These are phyloP conservation scores for Botryotinia calthae DNA, from an alignment of 2,329 filamentous ascomycete species.

Conservation along the genomic window DNA sequence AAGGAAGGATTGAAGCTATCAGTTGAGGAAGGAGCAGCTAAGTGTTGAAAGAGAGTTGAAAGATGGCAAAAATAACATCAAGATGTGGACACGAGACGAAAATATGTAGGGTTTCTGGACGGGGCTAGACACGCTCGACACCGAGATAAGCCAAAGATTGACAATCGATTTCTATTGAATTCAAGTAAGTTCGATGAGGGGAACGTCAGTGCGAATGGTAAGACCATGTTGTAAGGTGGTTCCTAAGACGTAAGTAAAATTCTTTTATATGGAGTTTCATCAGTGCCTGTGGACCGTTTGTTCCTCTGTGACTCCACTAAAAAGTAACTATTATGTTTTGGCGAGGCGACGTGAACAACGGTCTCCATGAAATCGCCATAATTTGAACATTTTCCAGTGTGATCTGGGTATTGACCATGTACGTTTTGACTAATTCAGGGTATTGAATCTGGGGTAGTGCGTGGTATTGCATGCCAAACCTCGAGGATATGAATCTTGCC, in stretches of 20 bases:
- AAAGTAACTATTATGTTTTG: slow-evolving; percentile 19
- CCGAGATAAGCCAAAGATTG: slow-evolving; percentile 19
- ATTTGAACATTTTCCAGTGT: neutral
- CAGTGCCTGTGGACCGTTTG: slow-evolving; percentile 8
- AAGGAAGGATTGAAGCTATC: neutral
- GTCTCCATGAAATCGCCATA: slow-evolving; percentile 2
- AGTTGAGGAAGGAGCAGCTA: slow-evolving; percentile 2
- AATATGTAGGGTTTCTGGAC: slow-evolving; percentile 13
- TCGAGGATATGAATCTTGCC: neutral
- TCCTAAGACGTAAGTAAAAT: slow-evolving; percentile 15
- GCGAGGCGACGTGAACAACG: slow-evolving; percentile 1
- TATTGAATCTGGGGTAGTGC: slow-evolving; percentile 15
- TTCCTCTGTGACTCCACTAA: neutral
- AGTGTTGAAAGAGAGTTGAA: neutral
- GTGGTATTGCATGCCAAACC: slow-evolving; percentile 1
- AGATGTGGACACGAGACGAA: slow-evolving; percentile 4
- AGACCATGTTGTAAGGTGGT: slow-evolving; percentile 12
- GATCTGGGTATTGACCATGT: neutral
- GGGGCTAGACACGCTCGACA: slow-evolving; percentile 4
- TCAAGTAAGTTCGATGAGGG: slow-evolving; percentile 14
- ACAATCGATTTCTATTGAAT: slow-evolving; percentile 17
- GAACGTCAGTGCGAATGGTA: neutral
- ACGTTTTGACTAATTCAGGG: slow-evolving; percentile 6
- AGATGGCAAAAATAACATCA: neutral
- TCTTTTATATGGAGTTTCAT: slow-evolving; percentile 10